A percentile compares a stretch with the other conserved stretches of the same genome.
phyloP scores from a whole-genome alignment of 441 rosid genomes.

The Codiaeum variegatum region DNA sequence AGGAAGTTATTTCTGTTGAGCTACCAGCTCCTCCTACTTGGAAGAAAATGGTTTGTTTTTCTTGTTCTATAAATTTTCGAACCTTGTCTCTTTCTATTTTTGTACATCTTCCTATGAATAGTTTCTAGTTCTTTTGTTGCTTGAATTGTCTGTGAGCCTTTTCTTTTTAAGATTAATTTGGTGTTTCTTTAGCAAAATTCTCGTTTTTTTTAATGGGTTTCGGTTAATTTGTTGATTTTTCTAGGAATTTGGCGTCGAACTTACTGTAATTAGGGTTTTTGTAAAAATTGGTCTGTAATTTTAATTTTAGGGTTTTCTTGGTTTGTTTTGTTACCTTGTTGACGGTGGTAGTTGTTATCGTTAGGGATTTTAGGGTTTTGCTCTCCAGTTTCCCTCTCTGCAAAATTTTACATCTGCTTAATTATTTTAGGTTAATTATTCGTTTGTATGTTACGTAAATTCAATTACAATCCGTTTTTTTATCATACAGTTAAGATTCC shows the following conservation, averaged over 20 bases:
- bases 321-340: constrained; percentile 10
- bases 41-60: constrained; percentile 71
- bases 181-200: background rate
- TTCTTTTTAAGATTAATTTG: background rate
- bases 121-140: background rate
- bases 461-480: background rate
- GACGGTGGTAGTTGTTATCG: constrained; percentile 15
- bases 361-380: constrained; percentile 18
- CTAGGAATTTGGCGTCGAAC: constrained; percentile 11
- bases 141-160: constrained; percentile 4
- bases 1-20: constrained; percentile 80
- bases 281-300: constrained; percentile 12
- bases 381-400: background rate
- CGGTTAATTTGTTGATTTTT: constrained; percentile 7
- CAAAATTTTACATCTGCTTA: background rate
- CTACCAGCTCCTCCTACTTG: constrained; percentile 88
- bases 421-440: constrained; percentile 7
- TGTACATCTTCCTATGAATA: background rate
- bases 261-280: constrained; percentile 21
- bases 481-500: background rate
- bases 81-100: constrained; percentile 3
- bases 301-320: constrained; percentile 22
- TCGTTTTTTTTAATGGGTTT: constrained; percentile 13
- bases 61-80: background rate
- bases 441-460: background rate